Conservation (phyloP, 2,329 filamentous ascomycete genomes). For the Lachnellula occidentalis region DNA sequence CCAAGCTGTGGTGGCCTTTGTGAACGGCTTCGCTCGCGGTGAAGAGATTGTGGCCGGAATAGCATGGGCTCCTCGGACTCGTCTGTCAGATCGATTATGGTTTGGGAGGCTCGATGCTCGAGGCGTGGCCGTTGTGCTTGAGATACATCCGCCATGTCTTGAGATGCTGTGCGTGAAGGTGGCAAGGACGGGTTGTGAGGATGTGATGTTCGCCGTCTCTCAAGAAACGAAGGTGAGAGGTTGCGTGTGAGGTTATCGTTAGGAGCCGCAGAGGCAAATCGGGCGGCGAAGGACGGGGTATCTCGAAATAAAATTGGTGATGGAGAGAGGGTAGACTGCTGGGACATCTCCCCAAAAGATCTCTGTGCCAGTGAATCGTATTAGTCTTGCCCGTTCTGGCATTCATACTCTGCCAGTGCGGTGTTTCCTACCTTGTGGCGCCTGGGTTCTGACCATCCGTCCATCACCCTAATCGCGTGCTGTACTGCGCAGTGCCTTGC, state of each 20-base stretch:
- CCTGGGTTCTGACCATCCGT: conserved; percentile 15
- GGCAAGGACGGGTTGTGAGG: conserved; percentile 21
- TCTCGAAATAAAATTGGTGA: conserved; percentile 22
- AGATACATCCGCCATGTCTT: conserved; percentile 22
- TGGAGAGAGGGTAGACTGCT: conserved; percentile 24
- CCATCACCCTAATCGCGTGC: conserved; percentile 16
- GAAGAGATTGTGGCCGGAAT: neutral
- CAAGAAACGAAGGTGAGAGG: conserved; percentile 9
- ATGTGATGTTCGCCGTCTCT: conserved; percentile 23
- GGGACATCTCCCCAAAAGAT: conserved; percentile 28
- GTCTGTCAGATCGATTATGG: conserved; percentile 31
- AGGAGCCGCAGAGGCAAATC: conserved; percentile 7
- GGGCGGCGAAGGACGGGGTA: conserved; percentile 11
- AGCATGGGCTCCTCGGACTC: conserved; percentile 23
- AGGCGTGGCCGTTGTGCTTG: conserved; percentile 19
- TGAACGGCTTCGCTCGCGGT: conserved; percentile 5
- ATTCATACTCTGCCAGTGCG: neutral
- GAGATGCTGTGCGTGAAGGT: conserved; percentile 9
- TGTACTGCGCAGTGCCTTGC: neutral
- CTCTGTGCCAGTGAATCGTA: conserved; percentile 17
- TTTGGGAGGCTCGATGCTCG: conserved; percentile 24
- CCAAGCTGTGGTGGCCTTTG: conserved; percentile 24
- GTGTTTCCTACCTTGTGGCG: conserved; percentile 22
- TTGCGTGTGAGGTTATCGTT: conserved; percentile 4
- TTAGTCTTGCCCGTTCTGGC: conserved; percentile 8